phyloP scores from a whole-genome alignment of 257 asterid species.

The Nicotiana obtusifolia region DNA sequence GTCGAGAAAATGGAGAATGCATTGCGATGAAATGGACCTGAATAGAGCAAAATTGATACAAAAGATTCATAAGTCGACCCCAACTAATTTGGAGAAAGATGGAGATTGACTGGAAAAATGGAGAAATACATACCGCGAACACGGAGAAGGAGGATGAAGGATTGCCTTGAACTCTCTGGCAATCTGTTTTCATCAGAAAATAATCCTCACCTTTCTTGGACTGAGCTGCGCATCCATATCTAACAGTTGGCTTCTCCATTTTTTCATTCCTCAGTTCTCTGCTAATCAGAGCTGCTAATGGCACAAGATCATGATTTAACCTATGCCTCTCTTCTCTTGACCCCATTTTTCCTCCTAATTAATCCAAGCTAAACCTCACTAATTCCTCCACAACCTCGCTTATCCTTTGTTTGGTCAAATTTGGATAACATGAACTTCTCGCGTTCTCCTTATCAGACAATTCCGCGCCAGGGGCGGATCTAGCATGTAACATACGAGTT shows the following conservation, averaged over 20 bases:
- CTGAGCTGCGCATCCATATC: slow-evolving; percentile 67
- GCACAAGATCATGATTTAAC: slow-evolving; percentile 46
- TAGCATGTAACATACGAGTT: no score
- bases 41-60: neutral
- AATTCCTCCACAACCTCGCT: neutral
- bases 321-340: slow-evolving; percentile 53
- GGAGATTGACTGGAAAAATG: neutral
- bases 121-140: slow-evolving; percentile 51
- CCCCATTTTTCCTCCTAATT: slow-evolving; percentile 34
- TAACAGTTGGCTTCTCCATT: slow-evolving; percentile 68
- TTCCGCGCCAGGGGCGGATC: no score
- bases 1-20: neutral
- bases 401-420: neutral
- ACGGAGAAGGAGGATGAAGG: slow-evolving; percentile 73
- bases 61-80: neutral
- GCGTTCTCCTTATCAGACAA: neutral
- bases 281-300: slow-evolving; percentile 61
- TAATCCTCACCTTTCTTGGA: slow-evolving; percentile 81
- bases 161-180: slow-evolving; percentile 66
- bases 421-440: neutral
- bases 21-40: neutral
- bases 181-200: slow-evolving; percentile 61
- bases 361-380: neutral
- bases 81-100: neutral
- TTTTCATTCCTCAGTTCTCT: slow-evolving; percentile 67